phyloP scores from a whole-genome alignment of 2,329 filamentous ascomycete genomes.

The Chaetomiaceae sp. region DNA sequence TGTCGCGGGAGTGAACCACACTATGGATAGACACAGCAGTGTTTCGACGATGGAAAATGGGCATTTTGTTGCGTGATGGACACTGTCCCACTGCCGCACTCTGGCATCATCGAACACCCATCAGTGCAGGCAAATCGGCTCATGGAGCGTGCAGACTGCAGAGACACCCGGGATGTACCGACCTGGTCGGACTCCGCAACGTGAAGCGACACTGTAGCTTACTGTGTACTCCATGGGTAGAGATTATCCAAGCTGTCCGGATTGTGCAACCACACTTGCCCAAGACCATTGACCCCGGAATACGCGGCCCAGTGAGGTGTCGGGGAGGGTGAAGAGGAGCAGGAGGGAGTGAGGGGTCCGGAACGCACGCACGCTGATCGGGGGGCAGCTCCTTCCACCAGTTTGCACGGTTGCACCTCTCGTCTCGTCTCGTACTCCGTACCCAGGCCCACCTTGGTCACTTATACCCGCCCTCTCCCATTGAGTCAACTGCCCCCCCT shows the following conservation, averaged over 20 bases:
- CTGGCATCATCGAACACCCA: not conserved
- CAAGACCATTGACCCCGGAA: constrained; percentile 9
- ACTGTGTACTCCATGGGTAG: not conserved
- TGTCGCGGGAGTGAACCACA: no score
- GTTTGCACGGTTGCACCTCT: no score
- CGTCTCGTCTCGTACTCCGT: no score
- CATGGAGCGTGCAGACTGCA: not conserved
- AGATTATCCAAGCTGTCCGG: not conserved
- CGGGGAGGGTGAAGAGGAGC: constrained; percentile 4
- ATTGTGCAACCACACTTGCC: constrained; percentile 2
- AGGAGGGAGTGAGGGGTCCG: not conserved
- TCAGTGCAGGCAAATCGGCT: constrained; percentile 4
- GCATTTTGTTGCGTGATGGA: no score
- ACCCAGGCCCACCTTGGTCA: not conserved
- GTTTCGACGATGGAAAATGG: no score
- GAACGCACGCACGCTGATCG: constrained; percentile 7
- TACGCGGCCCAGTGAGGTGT: constrained; percentile 11
- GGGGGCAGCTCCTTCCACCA: constrained; percentile 11
- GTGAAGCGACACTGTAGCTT: no score
- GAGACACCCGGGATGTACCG: constrained; percentile 6
- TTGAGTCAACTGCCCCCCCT: constrained; percentile 13
- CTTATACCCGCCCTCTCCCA: constrained; percentile 20
- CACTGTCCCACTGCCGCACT: no score
- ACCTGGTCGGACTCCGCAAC: not conserved
- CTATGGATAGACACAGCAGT: no score